Percentiles rank a stretch among this genome's conserved stretches.
Evolutionary conservation across 768 basidiomycete genomes (phyloP).

Genomic region (Polyporus arcularius): DNA sequence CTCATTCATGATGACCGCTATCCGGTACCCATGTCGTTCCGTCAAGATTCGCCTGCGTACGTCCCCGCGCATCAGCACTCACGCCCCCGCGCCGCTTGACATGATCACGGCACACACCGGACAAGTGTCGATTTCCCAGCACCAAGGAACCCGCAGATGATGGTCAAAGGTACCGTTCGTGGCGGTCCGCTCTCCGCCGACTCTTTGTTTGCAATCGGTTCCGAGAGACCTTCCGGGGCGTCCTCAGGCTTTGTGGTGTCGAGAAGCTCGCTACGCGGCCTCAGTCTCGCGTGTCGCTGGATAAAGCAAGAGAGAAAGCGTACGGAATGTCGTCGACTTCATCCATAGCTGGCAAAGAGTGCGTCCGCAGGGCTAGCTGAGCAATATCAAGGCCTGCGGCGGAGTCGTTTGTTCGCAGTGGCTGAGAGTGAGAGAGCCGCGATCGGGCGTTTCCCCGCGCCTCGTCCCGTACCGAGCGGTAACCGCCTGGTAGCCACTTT

Average conservation of each 20-base stretch:
- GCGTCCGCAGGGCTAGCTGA: neutral
- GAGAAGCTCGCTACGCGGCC: constrained; percentile 13
- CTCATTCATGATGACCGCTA: constrained; percentile 98
- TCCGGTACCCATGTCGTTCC: constrained; percentile 90
- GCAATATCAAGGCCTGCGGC: neutral
- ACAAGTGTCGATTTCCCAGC: constrained; percentile 94
- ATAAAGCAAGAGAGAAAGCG: constrained; percentile 22
- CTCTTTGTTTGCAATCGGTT: neutral
- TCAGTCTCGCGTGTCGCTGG: neutral
- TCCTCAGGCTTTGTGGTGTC: constrained; percentile 9
- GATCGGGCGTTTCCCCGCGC: neutral
- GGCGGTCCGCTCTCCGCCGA: constrained; percentile 6
- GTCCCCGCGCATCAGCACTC: neutral
- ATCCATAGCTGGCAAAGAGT: constrained; percentile 36
- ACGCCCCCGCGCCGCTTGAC: neutral
- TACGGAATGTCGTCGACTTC: constrained; percentile 65
- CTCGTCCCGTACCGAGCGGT: neutral
- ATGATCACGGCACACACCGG: constrained; percentile 48
- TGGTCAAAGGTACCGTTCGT: constrained; percentile 77
- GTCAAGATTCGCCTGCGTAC: constrained; percentile 77
- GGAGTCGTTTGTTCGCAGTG: neutral
- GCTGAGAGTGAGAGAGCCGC: neutral
- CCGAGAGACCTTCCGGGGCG: constrained; percentile 5
- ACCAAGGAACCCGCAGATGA: constrained; percentile 94
- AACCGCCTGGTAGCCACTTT: neutral